Percentiles rank a stretch among this genome's conserved stretches.
These are phyloP conservation scores for Ascochyta koolunga DNA, from an alignment of 2,329 filamentous ascomycete genomes.

Conservation along the genomic window DNA sequence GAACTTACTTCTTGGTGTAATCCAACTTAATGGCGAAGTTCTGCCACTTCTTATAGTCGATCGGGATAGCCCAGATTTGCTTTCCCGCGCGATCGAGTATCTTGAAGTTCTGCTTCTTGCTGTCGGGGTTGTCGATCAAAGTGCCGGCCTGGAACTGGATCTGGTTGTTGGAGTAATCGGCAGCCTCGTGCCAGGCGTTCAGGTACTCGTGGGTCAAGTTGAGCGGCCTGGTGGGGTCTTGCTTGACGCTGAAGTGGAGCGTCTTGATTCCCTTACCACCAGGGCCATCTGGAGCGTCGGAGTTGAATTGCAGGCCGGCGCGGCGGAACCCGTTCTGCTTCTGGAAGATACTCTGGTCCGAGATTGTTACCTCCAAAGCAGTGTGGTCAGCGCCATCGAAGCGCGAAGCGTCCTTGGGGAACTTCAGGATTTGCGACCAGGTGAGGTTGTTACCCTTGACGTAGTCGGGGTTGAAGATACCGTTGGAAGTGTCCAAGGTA, in stretches of 20 bases:
- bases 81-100: conserved; percentile 44
- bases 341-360: conserved; percentile 65
- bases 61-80: conserved; percentile 58
- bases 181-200: conserved; percentile 49
- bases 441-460: conserved; percentile 61
- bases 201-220: conserved; percentile 69
- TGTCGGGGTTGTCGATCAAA: conserved; percentile 55
- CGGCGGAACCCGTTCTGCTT: conserved; percentile 67
- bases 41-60: conserved; percentile 61
- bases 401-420: conserved; percentile 54
- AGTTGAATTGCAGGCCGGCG: conserved; percentile 61
- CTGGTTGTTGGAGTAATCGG: conserved; percentile 50
- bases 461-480: conserved; percentile 58
- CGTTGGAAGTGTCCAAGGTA: conserved; percentile 44
- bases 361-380: conserved; percentile 62
- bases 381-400: conserved; percentile 54
- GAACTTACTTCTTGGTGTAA: conserved; percentile 60
- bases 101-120: conserved; percentile 53
- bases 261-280: conserved; percentile 64
- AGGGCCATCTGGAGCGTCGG: conserved; percentile 59
- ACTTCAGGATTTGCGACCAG: conserved; percentile 59
- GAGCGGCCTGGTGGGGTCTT: conserved; percentile 58
- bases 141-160: conserved; percentile 62
- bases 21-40: conserved; percentile 67
- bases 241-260: conserved; percentile 65